Evolutionary conservation across 2,329 filamentous ascomycete species (phyloP).

Genomic region (Monilinia fructigena): DNA sequence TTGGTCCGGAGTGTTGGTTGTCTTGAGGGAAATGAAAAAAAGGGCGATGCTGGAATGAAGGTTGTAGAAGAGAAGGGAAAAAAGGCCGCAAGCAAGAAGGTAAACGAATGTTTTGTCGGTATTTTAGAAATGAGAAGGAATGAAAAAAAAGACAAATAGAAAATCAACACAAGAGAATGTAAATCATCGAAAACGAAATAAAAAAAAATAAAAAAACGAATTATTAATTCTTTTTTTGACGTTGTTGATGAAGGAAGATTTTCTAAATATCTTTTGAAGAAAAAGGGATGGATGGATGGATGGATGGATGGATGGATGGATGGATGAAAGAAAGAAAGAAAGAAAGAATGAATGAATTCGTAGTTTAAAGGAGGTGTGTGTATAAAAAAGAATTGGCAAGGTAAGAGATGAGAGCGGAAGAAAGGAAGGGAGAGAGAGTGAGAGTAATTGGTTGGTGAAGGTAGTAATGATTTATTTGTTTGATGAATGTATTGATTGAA

Average conservation of each 20-base stretch:
- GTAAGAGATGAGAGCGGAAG: no score
- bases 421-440: no score
- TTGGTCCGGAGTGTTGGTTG: conserved; percentile 1
- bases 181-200: no score
- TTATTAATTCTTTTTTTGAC: no score
- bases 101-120: conserved; percentile 8
- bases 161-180: no score
- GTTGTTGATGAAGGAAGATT: no score
- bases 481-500: no score
- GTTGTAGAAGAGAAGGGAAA: background rate
- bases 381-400: no score
- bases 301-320: background rate
- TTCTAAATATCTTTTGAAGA: background rate
- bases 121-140: conserved; percentile 11
- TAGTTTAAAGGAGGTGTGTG: no score
- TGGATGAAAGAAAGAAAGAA: background rate
- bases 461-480: no score
- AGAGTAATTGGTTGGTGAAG: no score
- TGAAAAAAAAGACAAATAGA: conserved; percentile 11
- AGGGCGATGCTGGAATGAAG: conserved; percentile 21
- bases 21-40: background rate
- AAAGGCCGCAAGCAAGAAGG: conserved; percentile 15
- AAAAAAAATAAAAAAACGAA: no score
- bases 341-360: background rate
- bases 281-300: background rate